Percentiles rank a stretch among this genome's conserved stretches.
These are phyloP conservation scores for Fusarium camptoceras DNA, from an alignment of 2,329 filamentous ascomycete genomes.

Conservation along the genomic window DNA sequence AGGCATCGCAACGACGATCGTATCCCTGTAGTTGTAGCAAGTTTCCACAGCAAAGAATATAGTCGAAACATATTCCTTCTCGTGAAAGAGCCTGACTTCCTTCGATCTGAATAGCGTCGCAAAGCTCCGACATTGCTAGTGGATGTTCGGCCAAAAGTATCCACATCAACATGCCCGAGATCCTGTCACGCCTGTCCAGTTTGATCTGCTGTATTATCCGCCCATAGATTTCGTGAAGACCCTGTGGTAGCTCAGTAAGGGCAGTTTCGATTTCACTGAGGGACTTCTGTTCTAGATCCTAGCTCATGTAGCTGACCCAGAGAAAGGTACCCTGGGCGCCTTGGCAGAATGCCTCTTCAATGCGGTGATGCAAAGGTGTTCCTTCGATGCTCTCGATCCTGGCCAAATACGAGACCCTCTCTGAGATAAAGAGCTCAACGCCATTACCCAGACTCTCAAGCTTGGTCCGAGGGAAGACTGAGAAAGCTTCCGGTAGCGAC, in stretches of 20 bases:
- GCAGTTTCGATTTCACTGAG: not conserved
- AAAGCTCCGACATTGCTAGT: slow-evolving; percentile 4
- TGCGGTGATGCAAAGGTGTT: rapidly evolving
- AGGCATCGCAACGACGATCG: too few species aligned
- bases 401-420: not conserved
- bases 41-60: slow-evolving; percentile 2
- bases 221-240: not conserved
- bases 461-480: rapidly evolving
- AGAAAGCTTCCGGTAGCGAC: not conserved
- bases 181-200: rapidly evolving
- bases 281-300: not conserved
- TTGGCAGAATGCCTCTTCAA: not conserved
- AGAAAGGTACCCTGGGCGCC: not conserved
- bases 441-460: not conserved
- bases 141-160: not conserved
- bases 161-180: slow-evolving; percentile 11
- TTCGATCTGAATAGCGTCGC: slow-evolving; percentile 2
- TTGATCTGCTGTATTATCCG: not conserved
- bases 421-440: not conserved
- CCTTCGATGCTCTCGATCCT: not conserved
- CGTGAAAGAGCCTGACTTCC: not conserved
- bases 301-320: not conserved
- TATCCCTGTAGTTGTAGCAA: slow-evolving; percentile 13
- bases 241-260: rapidly evolving
- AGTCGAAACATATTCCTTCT: slow-evolving; percentile 3